phyloP scores from a whole-genome alignment of 352 stramenopile genomes.

The Phytophthora agathidicida region DNA sequence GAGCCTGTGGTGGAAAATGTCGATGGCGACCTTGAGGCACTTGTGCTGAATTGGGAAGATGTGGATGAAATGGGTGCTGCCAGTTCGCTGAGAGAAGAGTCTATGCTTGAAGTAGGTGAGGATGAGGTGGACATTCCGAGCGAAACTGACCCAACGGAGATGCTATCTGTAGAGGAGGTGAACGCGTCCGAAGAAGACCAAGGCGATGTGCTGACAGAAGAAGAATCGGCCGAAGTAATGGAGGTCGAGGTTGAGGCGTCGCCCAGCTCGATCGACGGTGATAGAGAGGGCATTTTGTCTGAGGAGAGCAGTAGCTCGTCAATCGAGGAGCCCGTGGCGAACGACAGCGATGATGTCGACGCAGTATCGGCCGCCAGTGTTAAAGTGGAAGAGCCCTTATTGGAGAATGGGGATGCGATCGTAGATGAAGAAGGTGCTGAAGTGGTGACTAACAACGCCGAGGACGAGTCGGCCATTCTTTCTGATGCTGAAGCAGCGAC shows the following conservation, averaged over 20 bases:
- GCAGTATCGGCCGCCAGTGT: neutral
- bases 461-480: neutral
- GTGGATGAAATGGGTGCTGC: neutral
- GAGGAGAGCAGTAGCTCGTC: neutral
- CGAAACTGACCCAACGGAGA: neutral
- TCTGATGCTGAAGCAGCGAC: neutral
- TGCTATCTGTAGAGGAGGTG: neutral
- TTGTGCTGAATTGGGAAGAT: neutral
- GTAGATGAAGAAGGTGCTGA: constrained; percentile 7
- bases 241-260: constrained; percentile 1
- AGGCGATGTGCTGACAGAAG: neutral
- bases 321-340: neutral
- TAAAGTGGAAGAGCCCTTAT: neutral
- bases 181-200: neutral
- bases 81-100: constrained; percentile 5
- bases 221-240: neutral
- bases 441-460: neutral
- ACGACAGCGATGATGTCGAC: neutral
- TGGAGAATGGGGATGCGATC: neutral
- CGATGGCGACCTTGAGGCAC: neutral
- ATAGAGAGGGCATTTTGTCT: neutral
- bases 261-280: constrained; percentile 1
- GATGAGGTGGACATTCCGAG: neutral
- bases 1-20: neutral
- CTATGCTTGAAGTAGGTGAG: neutral